These are phyloP conservation scores for Aureobasidium zeae DNA, from an alignment of 2,329 filamentous ascomycete genomes.

Conservation along the genomic window DNA sequence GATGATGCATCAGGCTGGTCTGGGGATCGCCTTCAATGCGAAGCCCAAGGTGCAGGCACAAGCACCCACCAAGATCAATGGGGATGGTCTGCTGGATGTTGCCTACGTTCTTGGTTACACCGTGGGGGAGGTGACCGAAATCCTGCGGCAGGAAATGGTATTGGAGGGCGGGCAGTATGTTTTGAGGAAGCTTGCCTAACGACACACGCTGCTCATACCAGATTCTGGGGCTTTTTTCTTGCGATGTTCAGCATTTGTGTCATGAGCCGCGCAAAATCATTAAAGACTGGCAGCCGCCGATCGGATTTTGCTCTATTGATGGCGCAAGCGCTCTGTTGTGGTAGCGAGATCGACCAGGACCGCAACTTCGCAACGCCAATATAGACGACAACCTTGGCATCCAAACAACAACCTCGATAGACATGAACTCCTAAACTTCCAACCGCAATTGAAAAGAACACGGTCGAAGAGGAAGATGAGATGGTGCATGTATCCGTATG, in stretches of 20 bases:
- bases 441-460: too few species aligned
- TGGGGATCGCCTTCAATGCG: slow-evolving; percentile 76
- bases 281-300: too few species aligned
- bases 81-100: slow-evolving; percentile 59
- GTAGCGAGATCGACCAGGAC: neutral
- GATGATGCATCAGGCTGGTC: slow-evolving; percentile 66
- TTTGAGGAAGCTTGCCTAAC: slow-evolving; percentile 3
- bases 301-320: too few species aligned
- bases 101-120: slow-evolving; percentile 58
- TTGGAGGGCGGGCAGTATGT: slow-evolving; percentile 13
- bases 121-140: slow-evolving; percentile 22
- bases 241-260: too few species aligned
- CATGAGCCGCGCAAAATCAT: too few species aligned
- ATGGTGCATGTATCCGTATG: too few species aligned
- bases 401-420: too few species aligned
- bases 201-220: neutral
- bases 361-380: too few species aligned
- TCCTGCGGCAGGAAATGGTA: slow-evolving; percentile 16
- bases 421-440: too few species aligned
- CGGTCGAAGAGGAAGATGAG: too few species aligned
- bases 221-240: too few species aligned
- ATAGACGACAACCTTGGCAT: too few species aligned
- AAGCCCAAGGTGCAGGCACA: slow-evolving; percentile 74
- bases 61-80: slow-evolving; percentile 63
- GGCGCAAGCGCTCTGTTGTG: neutral